Evolutionary conservation across 2,329 filamentous ascomycete genomes (phyloP), one percentile per base, ranked within the genome.

Genomic region (Phoma sp.): DNA sequence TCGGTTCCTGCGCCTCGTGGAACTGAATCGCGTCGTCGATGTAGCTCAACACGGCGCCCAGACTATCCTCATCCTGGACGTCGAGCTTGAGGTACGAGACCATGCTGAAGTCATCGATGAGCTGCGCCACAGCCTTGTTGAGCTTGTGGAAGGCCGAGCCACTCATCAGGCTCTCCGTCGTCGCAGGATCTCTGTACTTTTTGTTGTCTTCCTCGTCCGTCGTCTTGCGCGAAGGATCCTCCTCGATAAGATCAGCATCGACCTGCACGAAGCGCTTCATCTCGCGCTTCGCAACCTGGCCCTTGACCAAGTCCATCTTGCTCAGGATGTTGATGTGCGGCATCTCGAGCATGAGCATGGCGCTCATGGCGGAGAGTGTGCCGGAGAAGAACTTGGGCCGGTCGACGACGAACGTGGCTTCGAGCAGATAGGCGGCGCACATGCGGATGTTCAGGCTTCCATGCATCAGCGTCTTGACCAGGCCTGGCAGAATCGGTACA

Each of bases 41-140:
- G 77, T 96, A 92, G 80, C 92, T 96, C 65, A 97, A 77, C 24
- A 96, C 88, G 1, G 84, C 87, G 1, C 84, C 88, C 4, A 98
- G 88, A 70, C 94, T 98, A 68, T 98, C 92, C 77, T 98, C 94
- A 68, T 96, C 88, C 63, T 95, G 90, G 25, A 88, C 89, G 71
- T 98, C 91, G 39, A 98, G 81, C 78, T 93, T 91, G 53, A 97
- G 81, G 73, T 96, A 99, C 43, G 91, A 96, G 12, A 99, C 91
- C 91, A 99, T 96, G 78, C 92, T 96, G 78, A 97, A 99, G 76
- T 92, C 95, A 75, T 98, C 95, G 63, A 99, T 96, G 62, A 99
- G 80, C 48, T 90, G 86, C 0, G 91, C 95, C 5, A 99, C 94
- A 0, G 94, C 94, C 58, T 86, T 85, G 73, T 97, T 97, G 63